phyloP scores from a whole-genome alignment of 1,284 basidiomycete genomes.

The Pisolithus thermaeus region DNA sequence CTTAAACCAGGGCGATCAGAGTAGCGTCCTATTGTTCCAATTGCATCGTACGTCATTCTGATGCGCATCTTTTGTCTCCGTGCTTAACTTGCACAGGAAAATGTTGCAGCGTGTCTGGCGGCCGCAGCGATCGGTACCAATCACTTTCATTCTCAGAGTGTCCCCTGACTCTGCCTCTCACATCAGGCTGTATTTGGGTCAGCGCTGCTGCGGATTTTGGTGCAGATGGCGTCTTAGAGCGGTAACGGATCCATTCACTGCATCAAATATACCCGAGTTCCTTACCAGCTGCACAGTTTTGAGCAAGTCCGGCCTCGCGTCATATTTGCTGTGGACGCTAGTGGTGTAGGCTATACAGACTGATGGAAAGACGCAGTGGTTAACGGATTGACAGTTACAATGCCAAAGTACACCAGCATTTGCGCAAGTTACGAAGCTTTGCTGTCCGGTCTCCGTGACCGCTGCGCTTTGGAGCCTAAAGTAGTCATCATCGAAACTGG shows the following conservation, averaged over 20 bases:
- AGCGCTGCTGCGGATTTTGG: conserved; percentile 88
- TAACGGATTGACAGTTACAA: conserved; percentile 51
- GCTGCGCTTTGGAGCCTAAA: conserved; percentile 36
- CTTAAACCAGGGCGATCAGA: conserved; percentile 68
- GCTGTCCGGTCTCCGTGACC: conserved; percentile 43
- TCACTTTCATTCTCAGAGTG: neutral
- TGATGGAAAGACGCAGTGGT: neutral
- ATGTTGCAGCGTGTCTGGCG: conserved; percentile 70
- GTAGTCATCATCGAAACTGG: conserved; percentile 55
- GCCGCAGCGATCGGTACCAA: conserved; percentile 59
- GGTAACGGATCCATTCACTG: conserved; percentile 34
- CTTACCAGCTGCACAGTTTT: conserved; percentile 37
- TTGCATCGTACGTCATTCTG: conserved; percentile 51
- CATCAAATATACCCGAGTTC: neutral
- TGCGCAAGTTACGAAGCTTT: conserved; percentile 61
- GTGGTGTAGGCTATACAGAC: conserved; percentile 48
- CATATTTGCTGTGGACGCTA: conserved; percentile 67
- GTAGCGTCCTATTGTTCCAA: conserved; percentile 81
- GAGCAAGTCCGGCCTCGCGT: conserved; percentile 72
- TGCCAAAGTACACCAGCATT: conserved; percentile 61
- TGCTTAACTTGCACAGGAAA: conserved; percentile 44
- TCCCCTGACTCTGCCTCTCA: neutral
- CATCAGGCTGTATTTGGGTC: conserved; percentile 65
- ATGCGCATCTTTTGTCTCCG: neutral
- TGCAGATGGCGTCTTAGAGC: conserved; percentile 74